These are phyloP conservation scores for Globisporangium cederbergense DNA, from an alignment of 352 stramenopile species.

Conservation along the genomic window DNA sequence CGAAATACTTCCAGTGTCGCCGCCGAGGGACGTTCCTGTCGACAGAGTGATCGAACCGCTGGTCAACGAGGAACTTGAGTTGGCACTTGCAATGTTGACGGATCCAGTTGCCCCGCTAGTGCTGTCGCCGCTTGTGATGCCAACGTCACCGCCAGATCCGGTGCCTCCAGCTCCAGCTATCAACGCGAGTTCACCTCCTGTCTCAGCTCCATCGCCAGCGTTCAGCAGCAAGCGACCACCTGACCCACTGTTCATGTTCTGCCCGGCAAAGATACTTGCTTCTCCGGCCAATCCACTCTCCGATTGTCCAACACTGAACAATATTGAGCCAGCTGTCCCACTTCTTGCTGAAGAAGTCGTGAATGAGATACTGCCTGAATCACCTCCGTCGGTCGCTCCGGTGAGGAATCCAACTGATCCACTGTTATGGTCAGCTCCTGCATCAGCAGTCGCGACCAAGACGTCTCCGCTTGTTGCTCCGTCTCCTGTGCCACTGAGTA, in stretches of 20 bases:
- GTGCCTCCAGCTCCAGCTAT: conserved; percentile 19
- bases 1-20: conserved; percentile 29
- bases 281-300: conserved; percentile 17
- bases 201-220: conserved; percentile 15
- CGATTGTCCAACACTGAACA: conserved; percentile 24
- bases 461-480: conserved; percentile 30
- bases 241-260: conserved; percentile 14
- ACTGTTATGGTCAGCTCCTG: conserved; percentile 20
- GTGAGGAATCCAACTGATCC: conserved; percentile 28
- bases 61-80: conserved; percentile 22
- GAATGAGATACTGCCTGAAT: conserved; percentile 32
- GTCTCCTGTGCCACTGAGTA: conserved; percentile 27
- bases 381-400: conserved; percentile 25
- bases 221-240: conserved; percentile 22
- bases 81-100: conserved; percentile 21
- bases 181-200: conserved; percentile 20
- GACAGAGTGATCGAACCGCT: conserved; percentile 29
- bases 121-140: conserved; percentile 24
- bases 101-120: conserved; percentile 21
- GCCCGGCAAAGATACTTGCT: conserved; percentile 21
- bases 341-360: conserved; percentile 19
- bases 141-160: conserved; percentile 20
- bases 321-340: conserved; percentile 14
- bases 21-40: conserved; percentile 26
- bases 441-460: conserved; percentile 25